Conservation (phyloP, 2,329 filamentous ascomycete species). For the Hortaea sp. region DNA sequence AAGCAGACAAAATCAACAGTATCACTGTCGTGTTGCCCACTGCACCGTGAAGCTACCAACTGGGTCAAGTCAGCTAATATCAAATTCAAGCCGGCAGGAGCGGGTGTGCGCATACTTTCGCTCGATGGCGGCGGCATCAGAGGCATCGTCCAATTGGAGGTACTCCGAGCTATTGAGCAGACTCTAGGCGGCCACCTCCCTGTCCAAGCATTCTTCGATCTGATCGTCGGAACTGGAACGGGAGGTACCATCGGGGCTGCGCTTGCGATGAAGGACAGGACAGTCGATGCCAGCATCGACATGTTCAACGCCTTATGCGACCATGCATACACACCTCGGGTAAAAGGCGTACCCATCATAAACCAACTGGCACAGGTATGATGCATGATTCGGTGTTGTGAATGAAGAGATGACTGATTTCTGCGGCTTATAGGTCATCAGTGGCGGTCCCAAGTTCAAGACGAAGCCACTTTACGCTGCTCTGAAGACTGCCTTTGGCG, state of each 20-base stretch:
- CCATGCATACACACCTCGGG: slow-evolving; percentile 33
- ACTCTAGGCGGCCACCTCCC: slow-evolving; percentile 29
- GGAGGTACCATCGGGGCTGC: slow-evolving; percentile 38
- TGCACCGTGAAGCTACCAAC: slow-evolving; percentile 21
- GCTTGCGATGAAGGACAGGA: slow-evolving; percentile 29
- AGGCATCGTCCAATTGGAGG: slow-evolving; percentile 37
- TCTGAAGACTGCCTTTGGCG: slow-evolving; percentile 30
- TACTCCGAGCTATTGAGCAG: slow-evolving; percentile 32
- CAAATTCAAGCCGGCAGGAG: slow-evolving; percentile 18
- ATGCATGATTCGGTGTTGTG: no score
- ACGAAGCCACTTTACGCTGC: slow-evolving; percentile 25
- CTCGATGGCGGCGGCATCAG: slow-evolving; percentile 35
- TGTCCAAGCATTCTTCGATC: slow-evolving; percentile 39
- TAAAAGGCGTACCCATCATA: slow-evolving; percentile 27
- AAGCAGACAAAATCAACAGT: slow-evolving; percentile 18
- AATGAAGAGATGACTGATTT: no score
- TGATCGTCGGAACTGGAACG: slow-evolving; percentile 38
- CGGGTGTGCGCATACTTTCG: slow-evolving; percentile 20
- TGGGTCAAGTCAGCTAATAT: slow-evolving; percentile 27
- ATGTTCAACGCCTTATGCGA: slow-evolving; percentile 30
- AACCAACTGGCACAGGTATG: slow-evolving; percentile 15
- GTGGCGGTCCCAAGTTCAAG: slow-evolving; percentile 23
- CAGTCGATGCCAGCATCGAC: slow-evolving; percentile 29
- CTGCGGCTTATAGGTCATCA: slow-evolving; percentile 5
- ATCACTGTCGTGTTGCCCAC: slow-evolving; percentile 24